Conservation (phyloP, 306 rosid species). For the Cucurbita maxima region DNA sequence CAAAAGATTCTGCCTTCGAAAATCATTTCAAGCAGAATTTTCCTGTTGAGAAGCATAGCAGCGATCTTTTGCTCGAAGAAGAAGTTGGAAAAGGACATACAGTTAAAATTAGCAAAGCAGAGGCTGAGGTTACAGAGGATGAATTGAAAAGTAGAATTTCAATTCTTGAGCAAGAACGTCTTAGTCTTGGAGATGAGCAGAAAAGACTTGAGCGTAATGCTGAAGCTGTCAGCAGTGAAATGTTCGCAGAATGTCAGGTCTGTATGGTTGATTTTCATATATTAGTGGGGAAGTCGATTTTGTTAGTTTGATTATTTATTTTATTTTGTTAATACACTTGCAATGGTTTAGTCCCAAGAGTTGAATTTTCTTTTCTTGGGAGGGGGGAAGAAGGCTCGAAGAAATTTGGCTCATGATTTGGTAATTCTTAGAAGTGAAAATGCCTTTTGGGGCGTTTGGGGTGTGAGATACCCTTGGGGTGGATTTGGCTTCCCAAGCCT, state of each 20-base stretch:
- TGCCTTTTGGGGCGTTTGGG: not conserved
- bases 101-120: not conserved
- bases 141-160: conserved; percentile 18
- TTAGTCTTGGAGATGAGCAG: conserved; percentile 55
- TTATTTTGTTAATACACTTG: not conserved
- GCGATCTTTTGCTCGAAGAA: conserved; percentile 13
- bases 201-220: conserved; percentile 81
- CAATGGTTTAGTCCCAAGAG: not conserved
- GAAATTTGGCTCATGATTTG: not conserved
- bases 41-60: conserved; percentile 12
- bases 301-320: not conserved
- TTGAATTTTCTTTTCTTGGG: not conserved
- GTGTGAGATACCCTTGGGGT: not conserved
- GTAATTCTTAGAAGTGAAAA: not conserved
- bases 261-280: conserved; percentile 7
- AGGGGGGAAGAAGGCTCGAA: not conserved
- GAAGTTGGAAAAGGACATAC: conserved; percentile 19
- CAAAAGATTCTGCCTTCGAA: conserved; percentile 16
- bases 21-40: conserved; percentile 16
- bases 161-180: conserved; percentile 49
- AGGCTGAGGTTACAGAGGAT: conserved; percentile 16
- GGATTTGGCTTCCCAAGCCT: not conserved
- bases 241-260: conserved; percentile 94
- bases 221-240: conserved; percentile 71
- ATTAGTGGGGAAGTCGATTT: not conserved